phyloP scores from a whole-genome alignment of 768 basidiomycete genomes.

The Leccinum subtestaceum region DNA sequence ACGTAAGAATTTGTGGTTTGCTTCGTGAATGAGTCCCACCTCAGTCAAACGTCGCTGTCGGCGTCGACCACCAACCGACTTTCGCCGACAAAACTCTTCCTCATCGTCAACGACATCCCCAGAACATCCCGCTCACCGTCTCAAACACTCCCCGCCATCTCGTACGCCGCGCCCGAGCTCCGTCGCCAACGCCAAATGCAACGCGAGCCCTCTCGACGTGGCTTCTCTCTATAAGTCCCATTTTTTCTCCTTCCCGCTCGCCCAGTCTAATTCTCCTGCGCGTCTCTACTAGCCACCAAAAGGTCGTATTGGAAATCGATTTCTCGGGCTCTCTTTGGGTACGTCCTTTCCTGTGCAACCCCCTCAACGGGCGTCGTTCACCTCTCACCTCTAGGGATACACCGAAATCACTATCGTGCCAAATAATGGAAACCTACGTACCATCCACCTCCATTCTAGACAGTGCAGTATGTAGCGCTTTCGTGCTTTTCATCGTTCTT shows the following conservation, averaged over 20 bases:
- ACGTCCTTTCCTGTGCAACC: conserved; percentile 31
- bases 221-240: conserved; percentile 85
- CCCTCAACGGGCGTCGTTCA: conserved; percentile 20
- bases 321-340: conserved; percentile 87
- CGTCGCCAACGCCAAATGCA: conserved; percentile 44
- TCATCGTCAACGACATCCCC: not conserved
- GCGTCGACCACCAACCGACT: conserved; percentile 19
- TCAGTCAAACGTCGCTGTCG: conserved; percentile 19
- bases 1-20: conserved; percentile 31
- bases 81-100: conserved; percentile 7
- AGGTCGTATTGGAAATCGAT: conserved; percentile 91
- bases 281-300: conserved; percentile 90
- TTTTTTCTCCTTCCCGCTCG: conserved; percentile 24
- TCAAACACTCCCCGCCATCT: not conserved
- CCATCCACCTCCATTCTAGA: conserved; percentile 84
- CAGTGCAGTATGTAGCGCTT: conserved; percentile 68
- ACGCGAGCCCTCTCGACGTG: conserved; percentile 75
- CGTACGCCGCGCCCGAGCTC: conserved; percentile 1
- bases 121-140: not conserved
- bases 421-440: conserved; percentile 70
- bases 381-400: conserved; percentile 61
- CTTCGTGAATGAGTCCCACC: conserved; percentile 19
- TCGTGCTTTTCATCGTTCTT: conserved; percentile 13
- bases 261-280: conserved; percentile 44
- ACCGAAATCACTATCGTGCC: conserved; percentile 91